Evolutionary conservation across 768 basidiomycete genomes (phyloP), one percentile per base, ranked within the genome.

Genomic region (Lentinus tigrinus): DNA sequence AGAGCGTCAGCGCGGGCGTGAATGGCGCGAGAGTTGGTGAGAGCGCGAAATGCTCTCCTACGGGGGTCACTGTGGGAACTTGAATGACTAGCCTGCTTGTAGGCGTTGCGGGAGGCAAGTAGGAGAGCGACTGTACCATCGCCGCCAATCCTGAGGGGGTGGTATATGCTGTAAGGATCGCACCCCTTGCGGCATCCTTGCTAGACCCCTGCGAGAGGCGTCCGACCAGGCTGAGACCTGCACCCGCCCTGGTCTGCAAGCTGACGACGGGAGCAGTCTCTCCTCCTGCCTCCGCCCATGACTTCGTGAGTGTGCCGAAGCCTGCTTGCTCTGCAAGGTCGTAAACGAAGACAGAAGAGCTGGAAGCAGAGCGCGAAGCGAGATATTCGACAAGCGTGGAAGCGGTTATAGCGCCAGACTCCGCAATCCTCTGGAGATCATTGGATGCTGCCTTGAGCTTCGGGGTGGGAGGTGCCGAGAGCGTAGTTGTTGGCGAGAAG

Each of bases 291-390:
- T 78, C 70, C 3, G 81, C 73, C 87, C 87, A 89, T 49, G 81
- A 77, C 67, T 85, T 88, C 31, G 90, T 87, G 57, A 86, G 73
- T 0, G 80, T 77, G 19, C 92, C 92, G 66, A 94, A 89, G 34
- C 92, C 92, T n/a, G 80, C 81, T 67, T 93, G 89, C 63, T 89
- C 86, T 19, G 93, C 91, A 54, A 93, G 78, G 65, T 94, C 92
- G 67, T 91, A 94, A 42, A 92, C 71, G 69, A 92, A 91, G 56
- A 94, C 82, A 17, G 82, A 74, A 19, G 89, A 89, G 71, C 81
- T 89, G 26, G 78, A 70, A 8, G 73, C 70, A 2, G 75, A 61
- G 39, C 80, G 80, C 9, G 88, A 87, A 6, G 89, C 77, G 38
- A 91, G 72, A 58, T 79, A 83, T 74, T 94, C 91, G 51, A 93